Base-by-base conservation (phyloP, 148 eudicot genomes). In the Rhododendron mucronatum region DNA sequence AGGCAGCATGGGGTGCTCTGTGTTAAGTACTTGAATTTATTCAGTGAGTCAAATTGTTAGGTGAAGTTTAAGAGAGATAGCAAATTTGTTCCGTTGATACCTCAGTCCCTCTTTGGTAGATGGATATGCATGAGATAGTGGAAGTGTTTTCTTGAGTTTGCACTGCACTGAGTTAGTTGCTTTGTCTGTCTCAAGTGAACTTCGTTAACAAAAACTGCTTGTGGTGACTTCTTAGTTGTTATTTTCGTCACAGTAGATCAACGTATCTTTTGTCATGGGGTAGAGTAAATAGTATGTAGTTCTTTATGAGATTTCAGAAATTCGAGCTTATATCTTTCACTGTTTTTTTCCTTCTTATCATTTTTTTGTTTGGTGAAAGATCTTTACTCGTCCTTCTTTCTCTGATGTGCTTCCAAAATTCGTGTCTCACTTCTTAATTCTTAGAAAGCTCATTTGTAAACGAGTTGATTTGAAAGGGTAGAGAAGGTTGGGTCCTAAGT, bases 71-170 rank as follows among this genome's bases (percentile, higher is more conserved):
- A 20, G 35, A 21, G 57, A 21, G 57, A 26, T 0, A 26, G 37
- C 20, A 47, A 80, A 51, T 80, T 51, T 20, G 26, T 47, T 30
- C 8, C 1, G 65, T 53, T 51, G 35, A 48, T 80, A 20, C 37
- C 7, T 78, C 50, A 23, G 81, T 50, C 28, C 37, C 13, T 80
- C 45, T 28, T 80, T 6, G 15, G 11, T 82, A 12, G 75, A 63
- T 82, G 84, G 51, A 57, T 59, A 59, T 82, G 50, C 84, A 59
- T 82, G 71, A 57, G 84, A 59, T 82, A 2, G 82, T 82, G 39
- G 77, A 48, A 39, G 35, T 65, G 26, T 20, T 65, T 33, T 39
- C 74, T 37, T 83, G 39, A 55, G 33, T 44, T 65, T 65, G 45
- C 55, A n/a, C 55, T 82, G 21, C 75, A 5, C 75, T 23, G 77